A percentile compares a stretch with the other conserved stretches of the same genome.
Conservation (phyloP, 306 rosid species). For the Medicago ruthenica region DNA sequence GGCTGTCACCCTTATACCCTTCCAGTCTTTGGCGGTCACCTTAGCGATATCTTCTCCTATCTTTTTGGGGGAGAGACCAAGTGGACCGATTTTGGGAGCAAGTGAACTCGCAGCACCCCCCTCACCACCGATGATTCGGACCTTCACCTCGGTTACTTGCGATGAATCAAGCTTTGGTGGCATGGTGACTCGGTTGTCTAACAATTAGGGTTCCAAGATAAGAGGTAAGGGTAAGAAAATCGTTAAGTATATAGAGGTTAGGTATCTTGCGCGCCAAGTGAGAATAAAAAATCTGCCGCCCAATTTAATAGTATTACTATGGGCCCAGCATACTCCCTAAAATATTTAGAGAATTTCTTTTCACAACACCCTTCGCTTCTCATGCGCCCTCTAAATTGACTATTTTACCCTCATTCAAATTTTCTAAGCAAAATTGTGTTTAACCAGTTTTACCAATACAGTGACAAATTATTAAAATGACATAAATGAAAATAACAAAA, state of each 20-base stretch:
- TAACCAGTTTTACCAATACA: too few species aligned
- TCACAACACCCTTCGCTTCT: too few species aligned
- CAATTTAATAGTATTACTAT: too few species aligned
- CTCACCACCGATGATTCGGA: conserved; percentile 85
- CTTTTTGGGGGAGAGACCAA: conserved; percentile 87
- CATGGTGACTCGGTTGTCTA: conserved; percentile 47
- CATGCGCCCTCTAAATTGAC: too few species aligned
- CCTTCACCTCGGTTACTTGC: conserved; percentile 76
- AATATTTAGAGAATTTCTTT: too few species aligned
- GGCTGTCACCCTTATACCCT: conserved; percentile 81
- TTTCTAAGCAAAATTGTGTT: too few species aligned
- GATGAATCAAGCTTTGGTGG: conserved; percentile 89
- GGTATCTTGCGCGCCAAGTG: too few species aligned
- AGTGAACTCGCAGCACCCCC: conserved; percentile 89
- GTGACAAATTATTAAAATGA: too few species aligned
- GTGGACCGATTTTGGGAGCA: conserved; percentile 91
- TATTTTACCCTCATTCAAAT: too few species aligned
- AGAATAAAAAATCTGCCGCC: too few species aligned
- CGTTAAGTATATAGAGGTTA: not conserved
- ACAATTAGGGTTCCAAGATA: conserved; percentile 28
- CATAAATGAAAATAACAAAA: too few species aligned
- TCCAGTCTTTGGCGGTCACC: conserved; percentile 90
- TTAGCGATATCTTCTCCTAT: conserved; percentile 91
- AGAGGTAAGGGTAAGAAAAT: not conserved
- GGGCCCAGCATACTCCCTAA: too few species aligned